Percentiles rank a stretch among this genome's conserved stretches.
phyloP scores from a whole-genome alignment of 1,284 basidiomycete genomes.

The Microstroma glucosiphilum region DNA sequence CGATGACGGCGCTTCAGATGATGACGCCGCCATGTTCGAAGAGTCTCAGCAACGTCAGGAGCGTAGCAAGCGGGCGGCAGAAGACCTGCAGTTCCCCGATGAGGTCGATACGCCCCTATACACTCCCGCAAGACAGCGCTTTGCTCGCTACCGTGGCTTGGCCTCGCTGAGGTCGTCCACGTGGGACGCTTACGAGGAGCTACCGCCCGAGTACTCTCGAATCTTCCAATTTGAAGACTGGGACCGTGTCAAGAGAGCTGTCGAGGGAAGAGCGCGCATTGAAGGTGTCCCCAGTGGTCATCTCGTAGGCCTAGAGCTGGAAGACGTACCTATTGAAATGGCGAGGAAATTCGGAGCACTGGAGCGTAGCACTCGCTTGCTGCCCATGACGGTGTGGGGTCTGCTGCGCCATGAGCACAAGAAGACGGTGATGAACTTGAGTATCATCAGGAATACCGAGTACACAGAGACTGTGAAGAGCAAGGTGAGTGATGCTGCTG shows the following conservation, averaged over 20 bases:
- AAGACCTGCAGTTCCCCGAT: slow-evolving; percentile 83
- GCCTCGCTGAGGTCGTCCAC: slow-evolving; percentile 87
- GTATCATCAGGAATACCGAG: slow-evolving; percentile 90
- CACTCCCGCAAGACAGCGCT: slow-evolving; percentile 74
- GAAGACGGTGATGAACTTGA: slow-evolving; percentile 84
- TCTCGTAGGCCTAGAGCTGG: slow-evolving; percentile 30
- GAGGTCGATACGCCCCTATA: slow-evolving; percentile 95
- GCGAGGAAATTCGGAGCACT: slow-evolving; percentile 28
- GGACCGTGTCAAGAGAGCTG: slow-evolving; percentile 71
- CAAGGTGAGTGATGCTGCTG: slow-evolving; percentile 59
- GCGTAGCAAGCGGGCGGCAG: slow-evolving; percentile 60
- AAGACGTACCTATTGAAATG: slow-evolving; percentile 33
- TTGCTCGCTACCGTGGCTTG: slow-evolving; percentile 86
- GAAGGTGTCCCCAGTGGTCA: slow-evolving; percentile 37
- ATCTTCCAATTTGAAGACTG: slow-evolving; percentile 98
- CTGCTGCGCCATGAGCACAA: slow-evolving; percentile 94
- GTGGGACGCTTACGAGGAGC: slow-evolving; percentile 95
- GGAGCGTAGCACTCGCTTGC: slow-evolving; percentile 27
- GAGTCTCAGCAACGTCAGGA: slow-evolving; percentile 76
- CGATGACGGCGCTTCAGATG: slow-evolving; percentile 50
- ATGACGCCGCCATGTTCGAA: slow-evolving; percentile 61
- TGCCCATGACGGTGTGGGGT: slow-evolving; percentile 71
- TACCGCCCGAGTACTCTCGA: slow-evolving; percentile 85
- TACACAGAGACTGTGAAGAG: slow-evolving; percentile 80
- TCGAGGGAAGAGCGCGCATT: slow-evolving; percentile 53